Conservation (phyloP, 345 rosid genomes). For the Passiflora organensis region DNA sequence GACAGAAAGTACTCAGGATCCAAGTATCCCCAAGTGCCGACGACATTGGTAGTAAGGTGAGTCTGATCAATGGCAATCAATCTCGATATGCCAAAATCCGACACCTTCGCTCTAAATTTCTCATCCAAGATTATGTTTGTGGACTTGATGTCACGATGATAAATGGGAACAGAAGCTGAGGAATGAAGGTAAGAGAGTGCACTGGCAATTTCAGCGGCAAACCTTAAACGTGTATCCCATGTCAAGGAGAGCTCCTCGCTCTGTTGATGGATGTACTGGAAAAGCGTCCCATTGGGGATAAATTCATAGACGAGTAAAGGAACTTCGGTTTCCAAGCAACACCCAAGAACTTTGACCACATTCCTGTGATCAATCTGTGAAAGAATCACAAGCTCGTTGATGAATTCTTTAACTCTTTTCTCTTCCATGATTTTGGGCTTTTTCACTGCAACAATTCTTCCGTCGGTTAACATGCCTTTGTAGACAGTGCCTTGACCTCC, state of each 20-base stretch:
- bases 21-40: constrained; percentile 27
- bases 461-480: constrained; percentile 14
- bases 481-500: constrained; percentile 17
- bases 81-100: constrained; percentile 22
- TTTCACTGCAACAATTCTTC: constrained; percentile 12
- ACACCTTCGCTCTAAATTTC: constrained; percentile 14
- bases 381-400: constrained; percentile 12
- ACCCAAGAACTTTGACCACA: constrained; percentile 9
- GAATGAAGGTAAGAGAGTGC: constrained; percentile 16
- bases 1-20: constrained; percentile 18
- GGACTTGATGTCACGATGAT: constrained; percentile 16
- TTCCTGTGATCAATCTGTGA: constrained; percentile 15
- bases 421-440: neutral
- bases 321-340: constrained; percentile 16
- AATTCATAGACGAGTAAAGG: constrained; percentile 12
- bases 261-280: constrained; percentile 2
- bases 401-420: constrained; percentile 4
- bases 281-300: constrained; percentile 12
- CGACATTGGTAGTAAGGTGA: constrained; percentile 18
- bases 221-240: constrained; percentile 8
- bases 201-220: constrained; percentile 17
- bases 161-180: constrained; percentile 12
- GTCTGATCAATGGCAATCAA: constrained; percentile 13
- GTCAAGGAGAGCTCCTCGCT: neutral
- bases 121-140: constrained; percentile 25